A percentile compares a stretch with the other conserved stretches of the same genome.
Evolutionary conservation across 139 green algal genomes (phyloP).

Genomic region (Closterium sp.): DNA sequence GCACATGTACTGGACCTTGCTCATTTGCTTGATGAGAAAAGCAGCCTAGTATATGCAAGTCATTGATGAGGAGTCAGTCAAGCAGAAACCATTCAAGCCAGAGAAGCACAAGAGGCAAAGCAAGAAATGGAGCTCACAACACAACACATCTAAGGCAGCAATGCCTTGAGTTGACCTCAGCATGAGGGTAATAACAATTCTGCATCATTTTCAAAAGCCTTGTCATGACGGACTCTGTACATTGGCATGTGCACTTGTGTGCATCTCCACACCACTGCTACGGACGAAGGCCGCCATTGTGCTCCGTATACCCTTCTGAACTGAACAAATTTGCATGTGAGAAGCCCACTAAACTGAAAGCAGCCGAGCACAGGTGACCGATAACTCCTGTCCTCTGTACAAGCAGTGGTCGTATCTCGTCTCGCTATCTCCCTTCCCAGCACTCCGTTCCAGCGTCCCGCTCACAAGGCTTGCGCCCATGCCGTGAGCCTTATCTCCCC

Average conservation of each 20-base stretch:
- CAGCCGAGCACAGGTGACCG: neutral
- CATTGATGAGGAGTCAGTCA: no score
- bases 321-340: neutral
- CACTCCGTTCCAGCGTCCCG: no score
- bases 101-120: no score
- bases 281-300: neutral
- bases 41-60: no score
- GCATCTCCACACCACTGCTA: neutral
- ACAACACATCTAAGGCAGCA: neutral
- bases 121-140: neutral
- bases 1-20: no score
- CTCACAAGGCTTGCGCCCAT: neutral
- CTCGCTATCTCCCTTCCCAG: neutral
- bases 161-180: neutral
- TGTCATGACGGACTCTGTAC: neutral
- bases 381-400: neutral
- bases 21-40: no score
- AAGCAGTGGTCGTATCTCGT: neutral
- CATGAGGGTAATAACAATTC: neutral
- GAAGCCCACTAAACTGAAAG: neutral
- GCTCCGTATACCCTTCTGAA: neutral
- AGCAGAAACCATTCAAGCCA: no score
- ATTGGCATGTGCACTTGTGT: neutral
- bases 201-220: neutral
- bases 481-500: no score